Evolutionary conservation across 2,329 filamentous ascomycete species (phyloP), one percentile per base, ranked within the genome.

Genomic region (Xylaria sp.): DNA sequence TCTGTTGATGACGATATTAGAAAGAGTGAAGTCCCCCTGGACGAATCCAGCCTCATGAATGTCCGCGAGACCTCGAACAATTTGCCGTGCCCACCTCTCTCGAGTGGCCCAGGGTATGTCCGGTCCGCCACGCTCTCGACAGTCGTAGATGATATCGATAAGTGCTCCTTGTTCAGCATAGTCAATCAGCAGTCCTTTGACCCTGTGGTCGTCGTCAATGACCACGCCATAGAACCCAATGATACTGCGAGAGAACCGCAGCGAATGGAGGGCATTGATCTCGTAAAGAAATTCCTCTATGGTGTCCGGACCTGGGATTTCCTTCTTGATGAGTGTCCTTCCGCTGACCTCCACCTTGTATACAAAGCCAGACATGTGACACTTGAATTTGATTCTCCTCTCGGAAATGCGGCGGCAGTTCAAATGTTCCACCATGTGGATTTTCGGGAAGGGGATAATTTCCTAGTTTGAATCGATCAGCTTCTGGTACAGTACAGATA

Each of bases 251-350:
- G 91, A 90, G 59, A 83, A 85, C 48, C 82, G 80, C 13, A 99
- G 79, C 35, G 85, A 85, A 72, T 89, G 87, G n/a, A 99, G 83
- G 2, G 93, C 93, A 72, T 97, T 97, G 72, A 97, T 90, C 75
- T 99, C 94, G 73, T 99, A 99, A 1, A 97, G 79, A 70, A 99
- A 99, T 72, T 97, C 94, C 63, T 97, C 93, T 18, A 97, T 88
- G 0, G 91, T 94, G 69, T 97, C 93, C 1, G 92, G 93, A 1
- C 93, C 92, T 0, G 94, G 94, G 13, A 99, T 97, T 71, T 99
- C 94, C 73, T 99, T 99, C 75, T 97, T 97, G 75, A 99, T 96
- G 68, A 92, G 88, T 1, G 85, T 78, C 59, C 81, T 77, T 8
- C 83, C 86, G 59, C 83, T 79, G 42, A 92, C 83, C 11, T 78